These are phyloP conservation scores for Tricholoma furcatifolium DNA, from an alignment of 768 basidiomycete species.

Conservation along the genomic window DNA sequence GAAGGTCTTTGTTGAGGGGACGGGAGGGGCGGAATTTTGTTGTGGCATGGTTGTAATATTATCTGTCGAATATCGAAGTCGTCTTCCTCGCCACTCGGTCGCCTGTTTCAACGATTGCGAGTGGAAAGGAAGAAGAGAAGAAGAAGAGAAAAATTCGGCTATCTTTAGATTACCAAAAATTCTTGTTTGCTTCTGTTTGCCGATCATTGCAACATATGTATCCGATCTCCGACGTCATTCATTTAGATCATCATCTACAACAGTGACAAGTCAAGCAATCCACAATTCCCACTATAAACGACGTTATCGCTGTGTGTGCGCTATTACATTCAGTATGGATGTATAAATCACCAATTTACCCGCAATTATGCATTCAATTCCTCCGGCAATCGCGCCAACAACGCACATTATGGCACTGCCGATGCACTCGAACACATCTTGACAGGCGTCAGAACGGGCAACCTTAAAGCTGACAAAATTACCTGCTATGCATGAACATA, in stretches of 20 bases:
- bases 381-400: constrained; percentile 37
- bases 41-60: constrained; percentile 19
- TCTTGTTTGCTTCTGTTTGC: constrained; percentile 32
- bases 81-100: constrained; percentile 48
- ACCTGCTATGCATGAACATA: constrained; percentile 33
- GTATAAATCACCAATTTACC: too few relatives aligned
- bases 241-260: constrained; percentile 36
- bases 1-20: constrained; percentile 34
- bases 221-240: background rate
- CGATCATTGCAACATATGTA: constrained; percentile 6
- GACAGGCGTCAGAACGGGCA: background rate
- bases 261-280: constrained; percentile 48
- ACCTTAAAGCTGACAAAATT: background rate
- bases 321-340: background rate
- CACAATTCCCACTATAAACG: constrained; percentile 35
- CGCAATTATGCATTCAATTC: constrained; percentile 46
- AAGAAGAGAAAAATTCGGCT: constrained; percentile 28
- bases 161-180: constrained; percentile 37
- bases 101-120: constrained; percentile 30
- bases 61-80: constrained; percentile 16
- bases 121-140: constrained; percentile 53
- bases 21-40: constrained; percentile 21
- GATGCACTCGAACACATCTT: constrained; percentile 43
- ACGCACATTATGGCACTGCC: constrained; percentile 40
- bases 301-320: constrained; percentile 35